These are phyloP conservation scores for Chlamydomonas sphaeroides DNA, from an alignment of 139 green algal species.

Conservation along the genomic window DNA sequence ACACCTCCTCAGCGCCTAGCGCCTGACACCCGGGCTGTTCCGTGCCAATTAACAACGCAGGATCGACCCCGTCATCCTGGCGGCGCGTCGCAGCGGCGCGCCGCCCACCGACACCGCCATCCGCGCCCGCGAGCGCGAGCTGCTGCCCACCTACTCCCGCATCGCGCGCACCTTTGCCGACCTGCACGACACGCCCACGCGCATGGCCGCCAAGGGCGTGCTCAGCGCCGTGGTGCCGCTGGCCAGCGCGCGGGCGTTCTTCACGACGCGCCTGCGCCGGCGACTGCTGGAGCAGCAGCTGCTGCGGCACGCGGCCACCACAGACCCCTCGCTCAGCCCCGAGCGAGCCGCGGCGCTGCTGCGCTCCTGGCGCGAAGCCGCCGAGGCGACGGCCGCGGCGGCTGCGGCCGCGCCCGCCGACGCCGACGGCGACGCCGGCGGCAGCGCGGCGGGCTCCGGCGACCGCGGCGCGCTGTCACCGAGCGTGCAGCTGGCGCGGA, in stretches of 20 bases:
- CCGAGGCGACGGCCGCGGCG: conserved; percentile 8
- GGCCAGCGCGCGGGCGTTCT: conserved; percentile 80
- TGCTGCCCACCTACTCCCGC: conserved; percentile 87
- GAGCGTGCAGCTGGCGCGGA: background rate
- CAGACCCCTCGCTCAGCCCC: conserved; percentile 45
- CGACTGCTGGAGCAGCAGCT: conserved; percentile 79
- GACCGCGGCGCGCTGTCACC: no score
- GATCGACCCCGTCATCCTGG: conserved; percentile 79
- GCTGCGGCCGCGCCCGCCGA: background rate
- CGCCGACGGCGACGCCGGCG: background rate
- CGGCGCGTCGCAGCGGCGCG: conserved; percentile 55
- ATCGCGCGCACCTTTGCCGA: conserved; percentile 93
- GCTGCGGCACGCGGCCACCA: conserved; percentile 63
- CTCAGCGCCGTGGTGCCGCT: conserved; percentile 35
- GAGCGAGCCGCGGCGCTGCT: conserved; percentile 33
- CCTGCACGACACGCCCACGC: conserved; percentile 96
- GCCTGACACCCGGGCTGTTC: no score
- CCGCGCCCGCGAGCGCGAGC: conserved; percentile 68
- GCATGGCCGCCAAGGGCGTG: conserved; percentile 87
- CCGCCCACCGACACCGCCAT: conserved; percentile 56
- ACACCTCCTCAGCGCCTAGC: no score
- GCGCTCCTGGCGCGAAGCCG: conserved; percentile 10
- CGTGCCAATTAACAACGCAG: no score
- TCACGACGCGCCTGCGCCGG: conserved; percentile 82
- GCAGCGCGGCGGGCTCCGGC: no score